A percentile compares a stretch with the other conserved stretches of the same genome.
Evolutionary conservation across 352 stramenopile species (phyloP).

Genomic region (Globisporangium radiosum): DNA sequence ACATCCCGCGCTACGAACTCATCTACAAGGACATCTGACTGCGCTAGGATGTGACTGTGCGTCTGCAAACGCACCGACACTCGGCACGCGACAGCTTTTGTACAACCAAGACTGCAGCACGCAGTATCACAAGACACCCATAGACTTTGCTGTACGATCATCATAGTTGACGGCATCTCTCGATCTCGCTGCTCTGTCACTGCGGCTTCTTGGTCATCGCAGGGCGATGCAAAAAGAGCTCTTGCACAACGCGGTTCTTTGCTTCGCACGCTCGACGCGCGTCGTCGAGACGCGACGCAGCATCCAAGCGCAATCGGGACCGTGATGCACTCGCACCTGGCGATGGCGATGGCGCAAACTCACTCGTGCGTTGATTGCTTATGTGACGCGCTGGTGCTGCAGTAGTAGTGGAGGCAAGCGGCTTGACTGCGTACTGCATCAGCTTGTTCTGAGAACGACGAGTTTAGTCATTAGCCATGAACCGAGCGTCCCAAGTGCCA

Average conservation of each 20-base stretch:
- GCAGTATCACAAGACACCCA: too few relatives aligned
- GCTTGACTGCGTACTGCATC: constrained; percentile 38
- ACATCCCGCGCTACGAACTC: too few relatives aligned
- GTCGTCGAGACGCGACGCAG: constrained; percentile 16
- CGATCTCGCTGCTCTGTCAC: not conserved
- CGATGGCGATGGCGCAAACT: constrained; percentile 8
- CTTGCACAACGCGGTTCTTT: constrained; percentile 50
- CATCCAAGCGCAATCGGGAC: not conserved
- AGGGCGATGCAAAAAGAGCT: constrained; percentile 46
- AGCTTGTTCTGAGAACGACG: constrained; percentile 40
- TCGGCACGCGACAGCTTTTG: too few relatives aligned
- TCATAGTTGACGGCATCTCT: too few relatives aligned
- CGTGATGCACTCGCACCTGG: not conserved
- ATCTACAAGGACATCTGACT: too few relatives aligned
- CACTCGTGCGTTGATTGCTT: constrained; percentile 17
- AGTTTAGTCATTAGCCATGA: not conserved
- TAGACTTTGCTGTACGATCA: too few relatives aligned
- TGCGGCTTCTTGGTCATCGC: constrained; percentile 14
- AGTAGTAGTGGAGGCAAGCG: not conserved
- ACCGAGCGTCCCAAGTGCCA: not conserved
- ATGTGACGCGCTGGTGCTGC: not conserved
- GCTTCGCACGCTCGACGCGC: constrained; percentile 40
- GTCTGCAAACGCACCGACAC: too few relatives aligned
- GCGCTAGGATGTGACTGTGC: too few relatives aligned
- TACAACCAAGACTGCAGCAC: too few relatives aligned